Evolutionary conservation across 2,329 filamentous ascomycete genomes (phyloP).

Genomic region (Pseudocercospora fuligena): DNA sequence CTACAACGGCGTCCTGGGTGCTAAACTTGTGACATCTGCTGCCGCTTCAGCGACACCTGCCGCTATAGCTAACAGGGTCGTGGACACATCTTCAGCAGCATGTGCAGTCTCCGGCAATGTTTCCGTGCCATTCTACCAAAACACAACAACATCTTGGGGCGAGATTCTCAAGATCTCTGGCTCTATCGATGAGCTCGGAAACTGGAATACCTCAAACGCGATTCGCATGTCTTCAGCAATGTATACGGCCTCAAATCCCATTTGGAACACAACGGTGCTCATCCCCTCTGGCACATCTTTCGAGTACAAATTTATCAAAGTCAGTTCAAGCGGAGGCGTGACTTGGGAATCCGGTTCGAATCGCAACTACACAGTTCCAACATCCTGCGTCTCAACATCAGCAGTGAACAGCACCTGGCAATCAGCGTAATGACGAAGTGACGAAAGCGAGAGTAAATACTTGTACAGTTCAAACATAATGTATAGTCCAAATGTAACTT

Average conservation of each 20-base stretch:
- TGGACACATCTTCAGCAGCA: conserved; percentile 35
- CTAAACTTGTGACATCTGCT: conserved; percentile 32
- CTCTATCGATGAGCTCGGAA: conserved; percentile 61
- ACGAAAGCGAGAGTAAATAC: neutral
- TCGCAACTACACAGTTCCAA: conserved; percentile 47
- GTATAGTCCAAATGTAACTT: neutral
- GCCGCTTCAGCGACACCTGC: conserved; percentile 50
- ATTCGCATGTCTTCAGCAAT: conserved; percentile 61
- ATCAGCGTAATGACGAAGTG: neutral
- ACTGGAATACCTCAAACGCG: conserved; percentile 61
- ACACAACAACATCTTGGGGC: conserved; percentile 62
- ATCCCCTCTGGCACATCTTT: conserved; percentile 62
- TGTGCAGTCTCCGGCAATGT: conserved; percentile 45
- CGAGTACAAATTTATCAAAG: conserved; percentile 66
- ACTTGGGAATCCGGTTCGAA: conserved; percentile 68
- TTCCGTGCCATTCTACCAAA: conserved; percentile 65
- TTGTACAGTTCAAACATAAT: neutral
- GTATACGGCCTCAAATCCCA: conserved; percentile 63
- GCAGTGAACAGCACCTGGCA: conserved; percentile 47
- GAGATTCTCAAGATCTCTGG: conserved; percentile 70
- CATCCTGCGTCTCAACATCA: conserved; percentile 42
- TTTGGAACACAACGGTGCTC: conserved; percentile 65
- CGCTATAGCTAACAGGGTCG: conserved; percentile 38
- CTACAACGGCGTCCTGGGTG: conserved; percentile 24
- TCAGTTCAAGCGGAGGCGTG: conserved; percentile 58